A percentile compares a stretch with the other conserved stretches of the same genome.
Evolutionary conservation across 1,139 yeast genomes (phyloP).

Genomic region (Trichomonascaceae sp.): DNA sequence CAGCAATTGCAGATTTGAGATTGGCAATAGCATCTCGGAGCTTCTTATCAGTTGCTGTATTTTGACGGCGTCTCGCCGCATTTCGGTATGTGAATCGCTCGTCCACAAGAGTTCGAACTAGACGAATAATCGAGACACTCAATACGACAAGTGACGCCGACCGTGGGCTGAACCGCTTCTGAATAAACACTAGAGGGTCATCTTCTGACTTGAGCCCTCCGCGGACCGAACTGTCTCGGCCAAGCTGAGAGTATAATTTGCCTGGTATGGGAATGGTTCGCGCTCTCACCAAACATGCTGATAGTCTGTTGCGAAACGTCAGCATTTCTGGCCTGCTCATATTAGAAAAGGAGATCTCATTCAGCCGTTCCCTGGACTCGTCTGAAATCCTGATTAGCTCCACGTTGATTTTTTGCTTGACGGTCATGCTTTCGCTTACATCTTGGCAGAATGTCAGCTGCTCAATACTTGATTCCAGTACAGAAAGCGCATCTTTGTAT

Average conservation of each 20-base stretch:
- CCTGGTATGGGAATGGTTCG: constrained; percentile 29
- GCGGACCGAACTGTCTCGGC: neutral
- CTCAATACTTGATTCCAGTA: neutral
- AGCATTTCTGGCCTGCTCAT: constrained; percentile 25
- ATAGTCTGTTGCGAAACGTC: constrained; percentile 30
- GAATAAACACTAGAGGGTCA: neutral
- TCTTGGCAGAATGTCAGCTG: neutral
- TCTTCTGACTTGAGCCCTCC: neutral
- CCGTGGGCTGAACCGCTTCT: neutral
- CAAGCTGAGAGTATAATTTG: neutral
- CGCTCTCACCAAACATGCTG: constrained; percentile 28
- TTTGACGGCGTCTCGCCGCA: neutral
- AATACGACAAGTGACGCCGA: neutral
- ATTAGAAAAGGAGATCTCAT: constrained; percentile 29
- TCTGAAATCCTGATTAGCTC: constrained; percentile 27
- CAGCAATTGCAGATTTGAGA: neutral
- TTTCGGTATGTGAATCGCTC: neutral
- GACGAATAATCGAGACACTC: neutral
- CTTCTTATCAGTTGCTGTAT: neutral
- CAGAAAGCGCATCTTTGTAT: constrained; percentile 7
- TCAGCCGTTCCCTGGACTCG: constrained; percentile 32
- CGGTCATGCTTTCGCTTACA: neutral
- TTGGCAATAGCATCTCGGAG: neutral
- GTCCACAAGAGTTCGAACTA: neutral
- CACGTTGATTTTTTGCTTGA: constrained; percentile 21